Conservation (phyloP, 495 filamentous ascomycete species). For the Aspergillus incahuasiensis region DNA sequence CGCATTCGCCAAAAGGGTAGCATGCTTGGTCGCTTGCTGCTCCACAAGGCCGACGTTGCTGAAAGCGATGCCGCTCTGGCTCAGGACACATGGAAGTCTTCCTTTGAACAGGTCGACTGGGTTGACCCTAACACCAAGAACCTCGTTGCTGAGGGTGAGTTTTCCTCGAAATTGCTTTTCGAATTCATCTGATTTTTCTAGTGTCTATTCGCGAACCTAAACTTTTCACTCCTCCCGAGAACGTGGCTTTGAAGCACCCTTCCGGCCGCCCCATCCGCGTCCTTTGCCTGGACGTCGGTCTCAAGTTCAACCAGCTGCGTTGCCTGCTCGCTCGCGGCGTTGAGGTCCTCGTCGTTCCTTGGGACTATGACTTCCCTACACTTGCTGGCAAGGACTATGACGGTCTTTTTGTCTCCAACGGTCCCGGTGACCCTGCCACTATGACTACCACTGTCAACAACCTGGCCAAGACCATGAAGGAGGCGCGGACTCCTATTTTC, state of each 20-base stretch:
- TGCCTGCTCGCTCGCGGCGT: slow-evolving; percentile 89
- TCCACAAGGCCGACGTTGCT: slow-evolving; percentile 54
- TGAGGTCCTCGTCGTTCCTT: slow-evolving; percentile 90
- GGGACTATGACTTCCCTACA: slow-evolving; percentile 83
- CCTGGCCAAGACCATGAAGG: slow-evolving; percentile 64
- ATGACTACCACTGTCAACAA: slow-evolving; percentile 71
- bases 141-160: slow-evolving; percentile 88
- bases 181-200: slow-evolving; percentile 32
- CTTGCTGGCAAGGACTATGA: slow-evolving; percentile 79
- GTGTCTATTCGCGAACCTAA: slow-evolving; percentile 82
- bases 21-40: slow-evolving; percentile 89
- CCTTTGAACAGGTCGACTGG: slow-evolving; percentile 79
- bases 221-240: slow-evolving; percentile 67
- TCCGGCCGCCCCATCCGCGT: slow-evolving; percentile 82
- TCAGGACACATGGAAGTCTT: slow-evolving; percentile 54
- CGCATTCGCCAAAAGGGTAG: slow-evolving; percentile 87
- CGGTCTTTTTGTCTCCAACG: slow-evolving; percentile 95
- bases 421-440: slow-evolving; percentile 89
- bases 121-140: slow-evolving; percentile 87
- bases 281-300: slow-evolving; percentile 88
- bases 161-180: background rate
- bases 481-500: slow-evolving; percentile 81
- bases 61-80: slow-evolving; percentile 43
- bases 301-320: slow-evolving; percentile 95
- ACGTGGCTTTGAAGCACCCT: slow-evolving; percentile 69